These are phyloP conservation scores for Acanthamoeba quina DNA, from an alignment of 208 protist genomes.

Conservation along the genomic window DNA sequence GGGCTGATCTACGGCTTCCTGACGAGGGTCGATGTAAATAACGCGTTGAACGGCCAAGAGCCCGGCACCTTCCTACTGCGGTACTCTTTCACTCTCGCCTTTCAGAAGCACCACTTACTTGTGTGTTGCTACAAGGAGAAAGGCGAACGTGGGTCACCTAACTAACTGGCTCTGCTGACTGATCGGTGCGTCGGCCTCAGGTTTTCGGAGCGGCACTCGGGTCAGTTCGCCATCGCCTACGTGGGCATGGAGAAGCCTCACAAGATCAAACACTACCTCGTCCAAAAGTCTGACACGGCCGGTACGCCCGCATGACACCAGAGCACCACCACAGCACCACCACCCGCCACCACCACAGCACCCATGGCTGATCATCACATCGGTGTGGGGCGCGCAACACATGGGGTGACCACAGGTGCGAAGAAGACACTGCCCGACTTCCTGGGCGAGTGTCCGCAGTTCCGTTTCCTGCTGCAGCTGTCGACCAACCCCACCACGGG, in stretches of 20 bases:
- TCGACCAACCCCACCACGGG: constrained; percentile 66
- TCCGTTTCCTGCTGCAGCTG: constrained; percentile 72
- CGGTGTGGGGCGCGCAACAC: not conserved
- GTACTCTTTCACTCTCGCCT: not conserved
- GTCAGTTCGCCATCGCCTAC: constrained; percentile 73
- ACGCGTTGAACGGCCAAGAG: constrained; percentile 72
- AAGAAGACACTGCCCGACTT: constrained; percentile 72
- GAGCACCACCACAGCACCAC: too few species aligned
- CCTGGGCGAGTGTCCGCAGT: constrained; percentile 72
- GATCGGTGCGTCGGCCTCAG: not conserved
- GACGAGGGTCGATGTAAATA: constrained; percentile 66
- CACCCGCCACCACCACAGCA: too few species aligned
- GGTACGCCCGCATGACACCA: constrained; percentile 21
- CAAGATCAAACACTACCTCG: constrained; percentile 75
- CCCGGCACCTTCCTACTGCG: constrained; percentile 70
- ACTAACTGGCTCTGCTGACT: too few species aligned
- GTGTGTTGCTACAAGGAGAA: too few species aligned
- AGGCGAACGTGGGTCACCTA: too few species aligned
- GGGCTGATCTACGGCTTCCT: constrained; percentile 73
- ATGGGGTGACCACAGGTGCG: not conserved
- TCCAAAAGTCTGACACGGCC: constrained; percentile 71
- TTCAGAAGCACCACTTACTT: too few species aligned
- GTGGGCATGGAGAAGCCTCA: constrained; percentile 58
- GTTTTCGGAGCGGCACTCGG: constrained; percentile 66
- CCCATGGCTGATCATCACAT: too few species aligned